These are phyloP conservation scores for Mycena latifolia DNA, from an alignment of 768 basidiomycete genomes.

Conservation along the genomic window DNA sequence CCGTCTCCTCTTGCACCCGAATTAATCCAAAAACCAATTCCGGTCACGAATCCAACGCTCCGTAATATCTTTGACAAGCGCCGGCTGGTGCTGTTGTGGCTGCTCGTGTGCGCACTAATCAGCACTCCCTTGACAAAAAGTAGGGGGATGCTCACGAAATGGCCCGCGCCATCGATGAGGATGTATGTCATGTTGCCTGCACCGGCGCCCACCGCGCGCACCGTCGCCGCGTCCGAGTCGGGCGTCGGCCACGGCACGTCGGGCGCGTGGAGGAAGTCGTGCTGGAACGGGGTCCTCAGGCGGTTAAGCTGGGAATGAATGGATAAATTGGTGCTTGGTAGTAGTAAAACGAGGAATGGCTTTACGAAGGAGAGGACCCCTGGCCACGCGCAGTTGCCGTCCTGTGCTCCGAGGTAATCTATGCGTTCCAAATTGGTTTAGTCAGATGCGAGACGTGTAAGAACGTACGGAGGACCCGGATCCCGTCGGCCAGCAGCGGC, in stretches of 20 bases:
- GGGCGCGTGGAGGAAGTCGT: conserved; percentile 35
- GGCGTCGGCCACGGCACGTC: conserved; percentile 42
- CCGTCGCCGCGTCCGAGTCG: conserved; percentile 37
- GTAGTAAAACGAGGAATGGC: not conserved
- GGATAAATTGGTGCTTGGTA: not conserved
- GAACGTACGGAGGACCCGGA: conserved; percentile 40
- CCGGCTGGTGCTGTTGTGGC: conserved; percentile 18
- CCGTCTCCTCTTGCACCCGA: too few species aligned
- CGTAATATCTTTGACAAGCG: conserved; percentile 16
- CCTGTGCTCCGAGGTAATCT: conserved; percentile 43
- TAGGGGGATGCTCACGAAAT: conserved; percentile 38
- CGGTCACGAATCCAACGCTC: conserved; percentile 16
- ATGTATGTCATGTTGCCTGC: conserved; percentile 46
- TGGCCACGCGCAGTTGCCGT: conserved; percentile 42
- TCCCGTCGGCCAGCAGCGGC: conserved; percentile 39
- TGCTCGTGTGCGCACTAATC: not conserved
- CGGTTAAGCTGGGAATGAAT: conserved; percentile 33
- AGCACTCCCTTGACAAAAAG: not conserved
- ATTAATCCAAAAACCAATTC: conserved; percentile 5
- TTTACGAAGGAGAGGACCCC: conserved; percentile 40
- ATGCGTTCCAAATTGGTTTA: not conserved
- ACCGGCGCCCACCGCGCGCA: conserved; percentile 42
- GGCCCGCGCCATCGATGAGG: conserved; percentile 41
- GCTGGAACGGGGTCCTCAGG: conserved; percentile 38
- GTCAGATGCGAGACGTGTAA: not conserved